Base-by-base conservation (phyloP, 1,284 basidiomycete genomes). In the Mycena citricolor region DNA sequence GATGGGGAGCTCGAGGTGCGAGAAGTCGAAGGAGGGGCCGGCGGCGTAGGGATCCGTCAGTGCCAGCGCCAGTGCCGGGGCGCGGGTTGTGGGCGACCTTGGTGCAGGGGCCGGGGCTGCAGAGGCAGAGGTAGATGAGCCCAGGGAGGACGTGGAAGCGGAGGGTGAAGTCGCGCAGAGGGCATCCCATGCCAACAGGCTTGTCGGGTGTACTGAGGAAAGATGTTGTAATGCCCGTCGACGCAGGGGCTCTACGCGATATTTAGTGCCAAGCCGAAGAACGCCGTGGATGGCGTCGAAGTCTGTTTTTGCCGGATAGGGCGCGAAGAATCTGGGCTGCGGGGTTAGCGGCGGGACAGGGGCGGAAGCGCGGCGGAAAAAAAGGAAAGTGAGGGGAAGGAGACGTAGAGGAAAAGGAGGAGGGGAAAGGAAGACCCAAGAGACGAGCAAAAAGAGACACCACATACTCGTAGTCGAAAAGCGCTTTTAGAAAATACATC, bases 1-100 rank as follows among this genome's bases (percentile, higher is more conserved):
- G 14, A 52, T 45, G 10, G 50, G 50, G n/a, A 52, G 42, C 50
- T 52, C 50, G 32, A 52, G 46, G 39, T 48, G 37, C 25, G 39
- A 38, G 16, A 31, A 41, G 32, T 52, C 50, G 32, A 42, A 52
- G 0, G 50, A 52, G n/a, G 50, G 44, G 20, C 49, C 49, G 19
- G 38, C 37, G 38, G n/a, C n/a, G n/a, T n/a, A n/a, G n/a, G n/a
- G n/a, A n/a, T n/a, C n/a, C n/a, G n/a, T n/a, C n/a, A n/a, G n/a
- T n/a, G n/a, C n/a, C n/a, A n/a, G n/a, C 35, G 26, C 26, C 10
- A 29, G 10, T 29, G n/a, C n/a, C n/a, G n/a, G 20, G 23, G 8
- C 23, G 41, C 22, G 5, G 19, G 2, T 14, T 22, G n/a, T n/a
- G 17, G 20, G 40, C 7, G 4, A 26, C 17, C 8, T 4, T 4